Conservation (phyloP, 78 protist species). For the Monosiga brevicollis region DNA sequence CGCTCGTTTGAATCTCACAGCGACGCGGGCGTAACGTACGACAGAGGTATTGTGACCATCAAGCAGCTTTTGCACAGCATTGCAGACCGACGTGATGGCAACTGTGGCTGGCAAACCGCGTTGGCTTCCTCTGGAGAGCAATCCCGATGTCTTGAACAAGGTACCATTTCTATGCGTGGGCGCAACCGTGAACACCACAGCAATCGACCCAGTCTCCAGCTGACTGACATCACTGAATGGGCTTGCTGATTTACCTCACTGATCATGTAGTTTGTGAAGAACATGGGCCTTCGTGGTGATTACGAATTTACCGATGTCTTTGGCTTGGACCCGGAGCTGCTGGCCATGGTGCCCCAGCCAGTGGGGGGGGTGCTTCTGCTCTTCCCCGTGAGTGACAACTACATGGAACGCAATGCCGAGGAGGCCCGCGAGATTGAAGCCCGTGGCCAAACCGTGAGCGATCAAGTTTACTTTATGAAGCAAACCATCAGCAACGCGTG, state of each 20-base stretch:
- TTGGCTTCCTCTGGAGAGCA: conserved; percentile 83
- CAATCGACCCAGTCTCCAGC: no score
- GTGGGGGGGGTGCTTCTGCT: conserved; percentile 72
- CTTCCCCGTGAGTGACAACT: conserved; percentile 66
- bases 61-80: no score
- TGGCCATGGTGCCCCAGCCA: conserved; percentile 83
- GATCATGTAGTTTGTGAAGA: background rate
- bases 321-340: conserved; percentile 74
- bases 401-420: conserved; percentile 19
- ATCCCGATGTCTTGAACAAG: conserved; percentile 72
- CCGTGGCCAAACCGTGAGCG: conserved; percentile 23
- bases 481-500: conserved; percentile 85
- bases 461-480: background rate
- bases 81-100: no score
- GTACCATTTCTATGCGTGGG: no score
- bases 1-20: no score
- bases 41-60: no score
- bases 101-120: conserved; percentile 1
- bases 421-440: conserved; percentile 12
- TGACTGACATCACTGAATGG: no score
- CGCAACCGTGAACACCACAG: no score
- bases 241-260: no score
- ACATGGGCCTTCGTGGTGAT: conserved; percentile 46
- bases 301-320: conserved; percentile 62
- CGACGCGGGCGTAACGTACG: no score